These are phyloP conservation scores for Echeveria elegans DNA, from an alignment of 164 flowering plant genomes.

Conservation along the genomic window DNA sequence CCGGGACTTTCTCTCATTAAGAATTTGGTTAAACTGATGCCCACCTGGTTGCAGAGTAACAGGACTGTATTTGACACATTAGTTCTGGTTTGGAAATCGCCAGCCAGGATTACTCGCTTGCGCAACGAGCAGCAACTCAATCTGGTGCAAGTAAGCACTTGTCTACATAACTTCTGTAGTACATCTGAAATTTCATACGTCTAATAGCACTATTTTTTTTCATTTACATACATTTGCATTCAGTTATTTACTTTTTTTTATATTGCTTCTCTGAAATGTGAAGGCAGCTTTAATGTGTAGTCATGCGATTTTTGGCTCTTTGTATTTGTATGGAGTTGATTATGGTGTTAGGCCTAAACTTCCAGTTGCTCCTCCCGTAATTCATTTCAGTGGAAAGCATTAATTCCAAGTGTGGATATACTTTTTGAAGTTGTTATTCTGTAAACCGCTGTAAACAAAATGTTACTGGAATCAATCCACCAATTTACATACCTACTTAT, in stretches of 20 bases:
- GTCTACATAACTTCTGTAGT: background rate
- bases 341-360: background rate
- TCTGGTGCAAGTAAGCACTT: conserved; percentile 66
- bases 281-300: background rate
- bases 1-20: conserved; percentile 85
- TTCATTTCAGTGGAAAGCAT: background rate
- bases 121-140: conserved; percentile 85
- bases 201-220: background rate
- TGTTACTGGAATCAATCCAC: background rate
- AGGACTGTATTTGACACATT: conserved; percentile 79
- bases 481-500: background rate
- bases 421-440: background rate
- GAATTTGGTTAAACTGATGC: conserved; percentile 81
- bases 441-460: background rate
- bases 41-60: conserved; percentile 81
- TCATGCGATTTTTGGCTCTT: background rate
- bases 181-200: background rate
- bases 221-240: background rate
- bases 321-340: background rate
- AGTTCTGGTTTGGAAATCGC: conserved; percentile 90
- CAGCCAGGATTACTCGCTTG: conserved; percentile 79
- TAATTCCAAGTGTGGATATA: background rate
- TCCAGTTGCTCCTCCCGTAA: background rate
- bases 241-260: background rate
- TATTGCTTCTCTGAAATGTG: background rate